A percentile compares a stretch with the other conserved stretches of the same genome.
Conservation (phyloP, 805 yeast species). For the Candida lessepsii region DNA sequence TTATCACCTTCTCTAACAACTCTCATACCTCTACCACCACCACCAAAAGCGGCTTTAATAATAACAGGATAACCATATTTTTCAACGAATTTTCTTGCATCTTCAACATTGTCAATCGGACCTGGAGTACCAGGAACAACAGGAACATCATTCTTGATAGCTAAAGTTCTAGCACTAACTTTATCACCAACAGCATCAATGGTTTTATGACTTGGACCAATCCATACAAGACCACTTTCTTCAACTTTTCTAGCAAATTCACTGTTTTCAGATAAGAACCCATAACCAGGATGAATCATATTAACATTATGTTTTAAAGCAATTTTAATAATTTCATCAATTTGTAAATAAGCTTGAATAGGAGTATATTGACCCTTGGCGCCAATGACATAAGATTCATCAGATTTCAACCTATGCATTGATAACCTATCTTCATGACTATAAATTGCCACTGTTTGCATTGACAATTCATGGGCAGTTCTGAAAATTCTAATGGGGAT, state of each 20-base stretch:
- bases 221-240: slow-evolving; percentile 90
- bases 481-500: slow-evolving; percentile 88
- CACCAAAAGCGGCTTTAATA: slow-evolving; percentile 98
- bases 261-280: slow-evolving; percentile 61
- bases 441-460: slow-evolving; percentile 96
- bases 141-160: slow-evolving; percentile 79
- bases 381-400: slow-evolving; percentile 91
- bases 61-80: slow-evolving; percentile 93
- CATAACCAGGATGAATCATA: slow-evolving; percentile 93
- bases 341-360: slow-evolving; percentile 92
- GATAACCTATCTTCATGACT: slow-evolving; percentile 94
- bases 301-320: slow-evolving; percentile 66
- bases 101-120: slow-evolving; percentile 77
- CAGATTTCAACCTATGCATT: slow-evolving; percentile 93
- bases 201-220: slow-evolving; percentile 86
- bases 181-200: slow-evolving; percentile 97
- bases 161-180: slow-evolving; percentile 89
- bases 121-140: slow-evolving; percentile 98
- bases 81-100: slow-evolving; percentile 77
- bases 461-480: slow-evolving; percentile 94
- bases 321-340: slow-evolving; percentile 78
- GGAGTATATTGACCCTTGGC: slow-evolving; percentile 87
- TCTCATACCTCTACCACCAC: slow-evolving; percentile 99
- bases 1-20: slow-evolving; percentile 96
- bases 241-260: slow-evolving; percentile 92